Conservation (phyloP, 345 rosid genomes). For the Ricinus communis region DNA sequence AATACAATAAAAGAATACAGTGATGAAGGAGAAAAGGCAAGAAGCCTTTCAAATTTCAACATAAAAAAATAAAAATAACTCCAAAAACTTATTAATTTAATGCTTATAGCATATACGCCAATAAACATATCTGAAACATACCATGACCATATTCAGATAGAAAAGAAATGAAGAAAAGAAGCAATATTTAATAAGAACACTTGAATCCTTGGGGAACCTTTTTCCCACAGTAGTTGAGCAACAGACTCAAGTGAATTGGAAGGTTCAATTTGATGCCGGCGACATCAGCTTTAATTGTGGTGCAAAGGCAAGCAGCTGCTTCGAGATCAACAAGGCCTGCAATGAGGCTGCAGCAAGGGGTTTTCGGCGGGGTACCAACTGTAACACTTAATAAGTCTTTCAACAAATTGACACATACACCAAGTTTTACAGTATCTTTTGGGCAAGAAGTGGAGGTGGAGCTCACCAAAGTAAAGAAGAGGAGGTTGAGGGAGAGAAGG, state of each 20-base stretch:
- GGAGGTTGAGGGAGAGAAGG: conserved; percentile 55
- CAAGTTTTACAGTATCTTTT: conserved; percentile 63
- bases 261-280: conserved; percentile 3
- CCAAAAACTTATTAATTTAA: too few relatives aligned
- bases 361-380: conserved; percentile 56
- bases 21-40: too few relatives aligned
- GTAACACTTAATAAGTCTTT: conserved; percentile 46
- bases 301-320: conserved; percentile 83
- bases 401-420: conserved; percentile 56
- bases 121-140: background rate
- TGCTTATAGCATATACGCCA: background rate
- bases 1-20: too few relatives aligned
- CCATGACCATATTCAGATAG: background rate
- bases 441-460: conserved; percentile 52
- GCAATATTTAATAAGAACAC: background rate
- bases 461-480: conserved; percentile 61
- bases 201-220: background rate
- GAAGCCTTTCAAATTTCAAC: too few relatives aligned
- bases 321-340: conserved; percentile 56
- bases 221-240: conserved; percentile 6
- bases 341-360: conserved; percentile 61
- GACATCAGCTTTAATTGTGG: conserved; percentile 59
- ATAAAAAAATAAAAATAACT: too few relatives aligned
- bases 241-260: background rate
- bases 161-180: background rate